phyloP scores from a whole-genome alignment of 169 alveolate genomes.

The Babesia ovata region DNA sequence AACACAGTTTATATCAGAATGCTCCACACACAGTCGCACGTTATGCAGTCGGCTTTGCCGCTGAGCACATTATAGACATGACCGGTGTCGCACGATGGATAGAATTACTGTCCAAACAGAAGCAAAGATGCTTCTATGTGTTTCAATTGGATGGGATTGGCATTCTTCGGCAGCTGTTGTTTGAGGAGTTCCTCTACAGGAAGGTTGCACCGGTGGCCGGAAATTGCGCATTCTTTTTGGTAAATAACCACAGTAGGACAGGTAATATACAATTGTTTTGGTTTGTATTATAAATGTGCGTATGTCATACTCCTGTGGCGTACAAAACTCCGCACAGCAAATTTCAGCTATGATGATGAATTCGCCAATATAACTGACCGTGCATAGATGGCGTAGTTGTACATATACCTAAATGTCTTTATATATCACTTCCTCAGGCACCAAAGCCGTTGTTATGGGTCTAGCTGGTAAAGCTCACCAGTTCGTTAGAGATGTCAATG shows the following conservation, averaged over 20 bases:
- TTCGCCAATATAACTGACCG: not conserved
- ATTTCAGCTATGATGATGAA: not conserved
- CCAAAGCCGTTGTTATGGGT: constrained; percentile 70
- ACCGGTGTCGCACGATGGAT: constrained; percentile 11
- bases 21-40: constrained; percentile 2
- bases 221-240: constrained; percentile 32
- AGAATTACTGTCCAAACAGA: not conserved
- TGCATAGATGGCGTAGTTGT: not conserved
- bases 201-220: constrained; percentile 43
- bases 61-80: not conserved
- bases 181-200: constrained; percentile 68
- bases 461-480: constrained; percentile 66
- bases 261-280: constrained; percentile 21
- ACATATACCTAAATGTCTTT: not conserved
- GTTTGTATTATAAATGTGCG: not conserved
- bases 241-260: constrained; percentile 22
- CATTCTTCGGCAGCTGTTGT: constrained; percentile 56
- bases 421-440: not conserved
- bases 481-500: constrained; percentile 62
- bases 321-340: not conserved
- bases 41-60: not conserved
- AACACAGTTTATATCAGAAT: not conserved
- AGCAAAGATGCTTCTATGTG: constrained; percentile 18
- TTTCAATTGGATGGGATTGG: constrained; percentile 49
- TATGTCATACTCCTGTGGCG: not conserved